Percentiles rank a stretch among this genome's conserved stretches.
phyloP scores from a whole-genome alignment of 176 grass and related monocot genomes.

The Ensete glaucum region DNA sequence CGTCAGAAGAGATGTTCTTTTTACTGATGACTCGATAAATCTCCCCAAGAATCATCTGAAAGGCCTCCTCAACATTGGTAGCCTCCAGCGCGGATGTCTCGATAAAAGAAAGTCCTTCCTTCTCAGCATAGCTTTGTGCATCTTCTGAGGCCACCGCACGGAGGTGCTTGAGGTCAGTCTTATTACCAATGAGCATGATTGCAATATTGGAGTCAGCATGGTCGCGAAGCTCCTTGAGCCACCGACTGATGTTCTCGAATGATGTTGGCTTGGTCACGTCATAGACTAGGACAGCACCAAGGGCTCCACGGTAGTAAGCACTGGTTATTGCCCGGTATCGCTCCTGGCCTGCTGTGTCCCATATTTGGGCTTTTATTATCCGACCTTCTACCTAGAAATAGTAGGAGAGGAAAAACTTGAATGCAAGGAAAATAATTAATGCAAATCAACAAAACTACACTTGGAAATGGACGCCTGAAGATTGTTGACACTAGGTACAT shows the following conservation, averaged over 20 bases:
- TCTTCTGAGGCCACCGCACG: constrained; percentile 45
- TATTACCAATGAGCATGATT: constrained; percentile 88
- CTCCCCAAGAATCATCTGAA: constrained; percentile 75
- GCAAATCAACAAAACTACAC: background rate
- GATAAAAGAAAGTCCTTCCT: constrained; percentile 65
- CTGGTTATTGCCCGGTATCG: constrained; percentile 78
- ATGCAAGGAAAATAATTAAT: background rate
- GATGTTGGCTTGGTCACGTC: constrained; percentile 83
- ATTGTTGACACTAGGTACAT: background rate
- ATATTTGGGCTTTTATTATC: constrained; percentile 92
- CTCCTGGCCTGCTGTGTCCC: constrained; percentile 85
- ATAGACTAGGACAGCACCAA: constrained; percentile 69
- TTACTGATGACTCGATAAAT: constrained; percentile 74
- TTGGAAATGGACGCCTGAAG: background rate
- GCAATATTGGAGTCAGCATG: constrained; percentile 70
- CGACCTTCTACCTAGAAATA: constrained; percentile 52
- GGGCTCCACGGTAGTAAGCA: constrained; percentile 83
- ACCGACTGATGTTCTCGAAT: constrained; percentile 74
- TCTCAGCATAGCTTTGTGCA: constrained; percentile 43
- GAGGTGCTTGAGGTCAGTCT: constrained; percentile 74
- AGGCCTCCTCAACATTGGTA: constrained; percentile 70
- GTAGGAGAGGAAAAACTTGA: background rate
- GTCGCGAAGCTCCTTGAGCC: constrained; percentile 83
- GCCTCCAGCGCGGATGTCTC: constrained; percentile 81
- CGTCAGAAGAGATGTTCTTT: constrained; percentile 48